phyloP scores from a whole-genome alignment of 2,329 filamentous ascomycete genomes.

The Zymoseptoria crescenta region DNA sequence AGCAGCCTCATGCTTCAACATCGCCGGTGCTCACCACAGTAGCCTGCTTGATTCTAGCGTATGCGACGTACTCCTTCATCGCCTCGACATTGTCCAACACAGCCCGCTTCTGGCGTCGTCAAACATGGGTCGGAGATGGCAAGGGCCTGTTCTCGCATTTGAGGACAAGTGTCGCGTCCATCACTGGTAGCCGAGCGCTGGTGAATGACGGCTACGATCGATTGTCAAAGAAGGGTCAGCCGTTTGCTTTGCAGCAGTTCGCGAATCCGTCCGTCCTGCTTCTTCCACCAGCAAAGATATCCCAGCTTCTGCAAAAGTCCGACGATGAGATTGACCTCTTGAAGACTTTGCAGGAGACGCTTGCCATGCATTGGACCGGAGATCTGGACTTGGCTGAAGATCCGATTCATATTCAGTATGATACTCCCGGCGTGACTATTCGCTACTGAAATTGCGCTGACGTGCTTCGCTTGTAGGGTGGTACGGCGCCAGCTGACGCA shows the following conservation, averaged over 20 bases:
- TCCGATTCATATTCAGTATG: not conserved
- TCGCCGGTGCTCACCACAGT: not conserved
- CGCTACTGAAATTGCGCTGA: not conserved
- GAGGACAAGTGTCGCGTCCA: conserved; percentile 7
- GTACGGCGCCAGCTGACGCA: conserved; percentile 15
- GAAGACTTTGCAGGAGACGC: conserved; percentile 4
- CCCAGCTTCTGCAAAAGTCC: conserved; percentile 8
- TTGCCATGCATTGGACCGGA: conserved; percentile 10
- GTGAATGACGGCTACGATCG: conserved; percentile 9
- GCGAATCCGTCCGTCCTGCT: conserved; percentile 8
- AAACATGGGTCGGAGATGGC: conserved; percentile 9
- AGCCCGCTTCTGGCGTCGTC: conserved; percentile 3
- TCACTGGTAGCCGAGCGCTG: conserved; percentile 7
- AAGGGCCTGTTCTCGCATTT: conserved; percentile 3
- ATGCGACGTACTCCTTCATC: not conserved
- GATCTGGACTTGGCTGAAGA: conserved; percentile 3
- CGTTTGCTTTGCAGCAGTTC: conserved; percentile 11
- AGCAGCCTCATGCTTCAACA: not conserved
- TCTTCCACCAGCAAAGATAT: conserved; percentile 9
- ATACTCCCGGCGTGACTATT: not conserved
- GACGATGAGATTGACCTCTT: conserved; percentile 12
- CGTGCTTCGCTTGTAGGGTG: conserved; percentile 8
- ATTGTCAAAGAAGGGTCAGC: conserved; percentile 3
- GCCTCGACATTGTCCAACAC: conserved; percentile 4
- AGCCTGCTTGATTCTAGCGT: not conserved